These are phyloP conservation scores for Spathaspora arborariae DNA, from an alignment of 805 yeast genomes.

Conservation along the genomic window DNA sequence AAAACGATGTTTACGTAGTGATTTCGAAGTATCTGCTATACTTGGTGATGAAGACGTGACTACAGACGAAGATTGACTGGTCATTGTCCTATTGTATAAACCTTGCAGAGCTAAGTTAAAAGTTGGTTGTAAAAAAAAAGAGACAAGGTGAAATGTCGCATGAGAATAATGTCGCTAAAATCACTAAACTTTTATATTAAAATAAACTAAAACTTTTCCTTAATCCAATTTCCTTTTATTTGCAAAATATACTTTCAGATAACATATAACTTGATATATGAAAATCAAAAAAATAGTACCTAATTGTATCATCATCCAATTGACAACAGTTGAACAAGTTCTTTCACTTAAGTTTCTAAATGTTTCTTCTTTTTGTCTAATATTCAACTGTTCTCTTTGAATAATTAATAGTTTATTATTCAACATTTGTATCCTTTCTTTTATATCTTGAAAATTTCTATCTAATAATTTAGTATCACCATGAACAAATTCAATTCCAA, in stretches of 20 bases:
- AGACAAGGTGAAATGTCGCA: background rate
- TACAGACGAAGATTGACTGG: background rate
- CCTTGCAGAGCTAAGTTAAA: background rate
- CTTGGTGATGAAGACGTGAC: background rate
- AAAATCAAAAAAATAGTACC: slow-evolving; percentile 9
- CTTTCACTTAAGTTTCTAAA: slow-evolving; percentile 24
- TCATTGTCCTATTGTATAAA: background rate
- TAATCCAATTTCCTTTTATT: slow-evolving; percentile 11
- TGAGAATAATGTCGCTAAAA: background rate
- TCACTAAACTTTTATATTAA: too few relatives aligned
- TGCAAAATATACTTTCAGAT: slow-evolving; percentile 14
- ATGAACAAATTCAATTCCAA: slow-evolving; percentile 19
- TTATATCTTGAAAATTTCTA: slow-evolving; percentile 47
- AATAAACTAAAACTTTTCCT: background rate
- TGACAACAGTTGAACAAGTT: slow-evolving; percentile 18
- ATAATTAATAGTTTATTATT: slow-evolving; percentile 55
- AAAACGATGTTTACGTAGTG: slow-evolving; percentile 21
- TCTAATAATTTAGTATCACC: slow-evolving; percentile 18
- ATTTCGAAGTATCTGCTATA: background rate
- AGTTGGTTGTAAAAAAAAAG: background rate
- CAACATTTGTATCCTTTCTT: slow-evolving; percentile 53
- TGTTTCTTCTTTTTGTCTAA: slow-evolving; percentile 20
- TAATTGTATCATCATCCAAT: slow-evolving; percentile 20
- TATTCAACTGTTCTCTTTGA: slow-evolving; percentile 57
- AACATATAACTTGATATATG: slow-evolving; percentile 17